These are phyloP conservation scores for Mortierella sp. DNA, from an alignment of 371 early-diverging fungal species.

Conservation along the genomic window DNA sequence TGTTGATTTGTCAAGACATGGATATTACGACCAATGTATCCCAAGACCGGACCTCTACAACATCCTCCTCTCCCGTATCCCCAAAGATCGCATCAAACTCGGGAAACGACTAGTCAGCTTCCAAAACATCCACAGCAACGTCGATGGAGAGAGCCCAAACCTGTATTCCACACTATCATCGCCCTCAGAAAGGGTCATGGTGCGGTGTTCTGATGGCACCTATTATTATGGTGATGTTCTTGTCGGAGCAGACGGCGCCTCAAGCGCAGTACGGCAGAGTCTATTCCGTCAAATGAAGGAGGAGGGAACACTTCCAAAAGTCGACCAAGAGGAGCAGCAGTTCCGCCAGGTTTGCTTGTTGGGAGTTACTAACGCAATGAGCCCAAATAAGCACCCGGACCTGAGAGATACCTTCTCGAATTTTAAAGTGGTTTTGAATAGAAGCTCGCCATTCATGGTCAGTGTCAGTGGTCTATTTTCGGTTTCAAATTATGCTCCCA, in stretches of 20 bases:
- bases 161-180: background rate
- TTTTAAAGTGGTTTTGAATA: slow-evolving; percentile 22
- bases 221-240: slow-evolving; percentile 18
- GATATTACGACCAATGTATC: slow-evolving; percentile 23
- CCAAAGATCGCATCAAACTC: slow-evolving; percentile 21
- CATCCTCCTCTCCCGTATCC: slow-evolving; percentile 26
- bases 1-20: slow-evolving; percentile 12
- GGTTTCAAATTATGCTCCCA: too few species aligned
- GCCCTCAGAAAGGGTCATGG: slow-evolving; percentile 9
- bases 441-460: slow-evolving; percentile 27
- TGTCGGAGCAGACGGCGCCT: slow-evolving; percentile 29
- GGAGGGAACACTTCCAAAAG: slow-evolving; percentile 11
- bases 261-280: slow-evolving; percentile 28
- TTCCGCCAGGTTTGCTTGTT: slow-evolving; percentile 21
- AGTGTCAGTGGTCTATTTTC: background rate
- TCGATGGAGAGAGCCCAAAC: background rate
- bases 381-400: slow-evolving; percentile 15
- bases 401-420: slow-evolving; percentile 10
- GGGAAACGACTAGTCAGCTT: slow-evolving; percentile 30
- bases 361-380: slow-evolving; percentile 22
- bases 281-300: slow-evolving; percentile 26
- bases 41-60: slow-evolving; percentile 29
- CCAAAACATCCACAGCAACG: background rate
- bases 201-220: slow-evolving; percentile 31
- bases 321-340: slow-evolving; percentile 24